Percentiles rank a stretch among this genome's conserved stretches.
phyloP scores from a whole-genome alignment of 176 grass and related monocot species.

The Oryza coarctata region DNA sequence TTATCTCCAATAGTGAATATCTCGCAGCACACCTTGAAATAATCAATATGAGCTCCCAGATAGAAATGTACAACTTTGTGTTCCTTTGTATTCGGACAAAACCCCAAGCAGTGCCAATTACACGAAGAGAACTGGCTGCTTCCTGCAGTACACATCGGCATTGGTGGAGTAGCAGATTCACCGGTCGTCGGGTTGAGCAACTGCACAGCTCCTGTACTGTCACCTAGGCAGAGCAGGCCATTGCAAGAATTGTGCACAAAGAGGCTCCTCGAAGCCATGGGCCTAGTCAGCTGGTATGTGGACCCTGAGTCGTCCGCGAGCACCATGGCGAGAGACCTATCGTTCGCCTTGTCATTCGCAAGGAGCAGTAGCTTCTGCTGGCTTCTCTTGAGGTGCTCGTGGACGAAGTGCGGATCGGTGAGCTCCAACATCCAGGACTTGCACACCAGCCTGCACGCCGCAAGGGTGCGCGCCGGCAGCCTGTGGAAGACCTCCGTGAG shows the following conservation, averaged over 20 bases:
- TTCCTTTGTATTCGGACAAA: conserved; percentile 37
- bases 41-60: conserved; percentile 31
- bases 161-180: conserved; percentile 35
- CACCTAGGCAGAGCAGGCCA: conserved; percentile 52
- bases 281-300: conserved; percentile 42
- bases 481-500: conserved; percentile 51
- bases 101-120: conserved; percentile 62
- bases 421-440: conserved; percentile 54
- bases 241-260: conserved; percentile 68
- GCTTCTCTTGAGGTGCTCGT: conserved; percentile 30
- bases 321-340: conserved; percentile 43
- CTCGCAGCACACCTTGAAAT: conserved; percentile 33
- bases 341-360: conserved; percentile 26
- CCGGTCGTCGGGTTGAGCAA: conserved; percentile 48
- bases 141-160: conserved; percentile 46
- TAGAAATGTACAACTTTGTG: conserved; percentile 64
- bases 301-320: conserved; percentile 23
- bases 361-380: conserved; percentile 49
- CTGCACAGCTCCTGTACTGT: conserved; percentile 42
- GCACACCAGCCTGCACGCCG: conserved; percentile 49
- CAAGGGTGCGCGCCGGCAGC: conserved; percentile 47
- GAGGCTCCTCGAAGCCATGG: conserved; percentile 14
- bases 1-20: conserved; percentile 42
- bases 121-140: conserved; percentile 54
- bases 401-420: conserved; percentile 36